Evolutionary conservation across 139 green algal species (phyloP), one percentile per base, ranked within the genome.

Genomic region (Closterium sp.): DNA sequence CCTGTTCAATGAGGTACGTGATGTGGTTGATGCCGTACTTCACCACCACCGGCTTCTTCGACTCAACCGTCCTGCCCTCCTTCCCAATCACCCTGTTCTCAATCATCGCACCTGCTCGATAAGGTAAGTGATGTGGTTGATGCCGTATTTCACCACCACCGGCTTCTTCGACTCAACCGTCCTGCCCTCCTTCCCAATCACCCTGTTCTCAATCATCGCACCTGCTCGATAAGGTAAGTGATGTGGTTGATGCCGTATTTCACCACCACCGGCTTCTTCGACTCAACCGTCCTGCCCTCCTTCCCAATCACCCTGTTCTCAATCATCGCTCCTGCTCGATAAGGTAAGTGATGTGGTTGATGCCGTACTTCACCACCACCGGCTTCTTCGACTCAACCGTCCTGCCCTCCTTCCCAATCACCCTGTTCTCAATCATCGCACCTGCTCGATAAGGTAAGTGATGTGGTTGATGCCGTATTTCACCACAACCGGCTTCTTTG

Each of bases 401-500:
- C 92, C 95, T 91, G 84, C 95, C 93, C 27, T 88, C 91, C 6
- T n/a, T n/a, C n/a, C n/a, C n/a, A n/a, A n/a, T n/a, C n/a, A n/a
- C 42, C 42, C 42, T 7, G 5, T 7, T 7, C 7, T 7, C 7
- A 62, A 13, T 7, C 4, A 24, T 21, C 50, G 50, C 24, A 92
- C 87, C 90, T 96, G 95, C 96, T 99, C 98, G 28, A 99, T 94
- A 91, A 99, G 96, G 85, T 96, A 96, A 70, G 98, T 99, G 95
- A 99, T 97, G 97, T 99, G 98, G 97, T 99, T 99, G 93, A 99
- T 97, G 92, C 98, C 98, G 91, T 96, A 99, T 97, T 99, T 99
- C 70, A 99, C 98, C 31, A 99, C 98, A 22, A 99, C 94, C 31
- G 97, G 97, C 96, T 98, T 99, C 97, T 99, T 99, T 96, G 98